phyloP scores from a whole-genome alignment of 805 yeast species.

The Pichia exigua region DNA sequence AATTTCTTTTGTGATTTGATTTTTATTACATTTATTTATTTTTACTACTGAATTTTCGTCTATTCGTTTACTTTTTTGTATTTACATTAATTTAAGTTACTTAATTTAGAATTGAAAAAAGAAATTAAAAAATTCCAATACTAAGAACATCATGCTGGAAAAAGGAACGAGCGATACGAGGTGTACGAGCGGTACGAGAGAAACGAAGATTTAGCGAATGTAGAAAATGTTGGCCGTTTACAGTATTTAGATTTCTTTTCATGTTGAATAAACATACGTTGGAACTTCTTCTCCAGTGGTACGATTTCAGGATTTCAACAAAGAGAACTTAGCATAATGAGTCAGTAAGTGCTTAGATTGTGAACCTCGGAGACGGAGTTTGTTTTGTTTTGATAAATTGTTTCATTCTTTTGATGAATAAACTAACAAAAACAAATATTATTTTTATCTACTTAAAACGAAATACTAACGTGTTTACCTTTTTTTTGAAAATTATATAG shows the following conservation, averaged over 20 bases:
- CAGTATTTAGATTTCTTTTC: neutral
- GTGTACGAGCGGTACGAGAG: neutral
- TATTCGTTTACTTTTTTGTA: neutral
- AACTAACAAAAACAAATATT: neutral
- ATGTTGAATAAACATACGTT: too few species aligned
- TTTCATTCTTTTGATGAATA: neutral
- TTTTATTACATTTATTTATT: neutral
- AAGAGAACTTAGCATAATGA: neutral
- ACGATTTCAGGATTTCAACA: neutral
- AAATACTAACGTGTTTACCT: neutral
- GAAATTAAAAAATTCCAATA: too few species aligned
- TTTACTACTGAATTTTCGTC: neutral
- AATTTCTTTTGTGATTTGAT: neutral
- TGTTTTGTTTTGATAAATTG: neutral
- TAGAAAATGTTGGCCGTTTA: neutral
- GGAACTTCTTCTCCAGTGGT: neutral
- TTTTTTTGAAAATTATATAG: constrained; percentile 10
- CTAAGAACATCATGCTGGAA: too few species aligned
- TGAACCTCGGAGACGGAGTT: neutral
- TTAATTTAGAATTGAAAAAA: neutral
- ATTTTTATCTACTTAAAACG: neutral
- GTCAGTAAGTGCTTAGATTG: neutral
- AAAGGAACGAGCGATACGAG: neutral
- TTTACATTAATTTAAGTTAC: neutral
- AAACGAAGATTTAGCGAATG: neutral